Evolutionary conservation across 306 rosid genomes (phyloP), one percentile per base, ranked within the genome.

Genomic region (Quercus bicolor): DNA sequence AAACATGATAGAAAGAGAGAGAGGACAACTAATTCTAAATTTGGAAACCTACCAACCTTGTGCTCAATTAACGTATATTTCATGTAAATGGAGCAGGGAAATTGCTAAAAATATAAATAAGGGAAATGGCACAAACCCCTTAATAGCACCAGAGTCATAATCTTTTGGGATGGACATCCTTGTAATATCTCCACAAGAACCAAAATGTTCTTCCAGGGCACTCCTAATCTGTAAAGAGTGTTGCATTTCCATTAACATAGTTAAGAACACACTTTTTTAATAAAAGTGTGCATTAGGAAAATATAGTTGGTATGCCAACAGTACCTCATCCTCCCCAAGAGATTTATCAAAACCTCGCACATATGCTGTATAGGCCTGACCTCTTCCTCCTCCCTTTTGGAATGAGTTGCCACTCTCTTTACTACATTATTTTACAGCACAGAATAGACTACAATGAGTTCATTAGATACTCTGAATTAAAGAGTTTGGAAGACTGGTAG

Each of bases 141-240:
- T 95, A 3, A 66, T 2, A 13, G 54, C 37, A 16, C 96, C 96
- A 79, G 88, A 55, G 0, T 93, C 99, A 3, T 14, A 85, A 82
- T 95, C 98, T 77, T 82, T 91, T 0, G 99, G 98, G 34, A 95
- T 52, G 5, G 98, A 87, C 4, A 93, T 16, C 84, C 99, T 88
- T 2, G 87, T 75, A 62, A 91, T 78, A n/a, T 90, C 92, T 34
- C 99, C 99, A 74, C 97, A 93, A 1, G 87, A 43, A 54, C 78
- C 79, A 64, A 96, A 96, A 70, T 80, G 89, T 3, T 89, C 87
- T 76, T 80, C 68, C 73, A 96, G 73, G n/a, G 86, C 62, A 26
- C 80, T 72, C 75, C 83, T 86, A 10, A 90, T 54, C 99, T 96
- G 90, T 20, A 64, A 28, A 48, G 37, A 6, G 37, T 54, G 28